Evolutionary conservation across 176 grass and related monocot species (phyloP).

Genomic region (Urochloa ruziziensis): DNA sequence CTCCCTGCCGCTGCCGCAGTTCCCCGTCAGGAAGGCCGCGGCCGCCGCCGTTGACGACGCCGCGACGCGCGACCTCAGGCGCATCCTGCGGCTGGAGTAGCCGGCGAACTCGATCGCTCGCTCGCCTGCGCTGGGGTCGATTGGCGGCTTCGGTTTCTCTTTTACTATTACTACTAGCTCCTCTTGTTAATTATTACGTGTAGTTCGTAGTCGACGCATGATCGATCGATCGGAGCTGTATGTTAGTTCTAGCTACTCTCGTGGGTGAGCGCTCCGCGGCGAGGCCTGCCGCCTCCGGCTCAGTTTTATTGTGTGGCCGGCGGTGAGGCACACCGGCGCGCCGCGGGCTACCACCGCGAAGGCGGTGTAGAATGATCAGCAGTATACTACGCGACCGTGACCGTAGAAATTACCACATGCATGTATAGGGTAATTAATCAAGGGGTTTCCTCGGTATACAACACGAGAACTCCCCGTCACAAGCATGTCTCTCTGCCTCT

Average conservation of each 20-base stretch:
- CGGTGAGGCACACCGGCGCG: neutral
- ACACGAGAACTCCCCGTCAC: too few species aligned
- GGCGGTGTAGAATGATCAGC: conserved; percentile 28
- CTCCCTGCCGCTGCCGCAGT: conserved; percentile 54
- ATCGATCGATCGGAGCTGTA: neutral
- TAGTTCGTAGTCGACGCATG: neutral
- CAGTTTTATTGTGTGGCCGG: conserved; percentile 57
- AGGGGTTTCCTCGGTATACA: neutral
- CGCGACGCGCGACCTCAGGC: conserved; percentile 40
- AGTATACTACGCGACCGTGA: neutral
- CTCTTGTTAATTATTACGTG: too few species aligned
- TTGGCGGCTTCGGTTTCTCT: neutral
- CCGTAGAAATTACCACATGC: neutral
- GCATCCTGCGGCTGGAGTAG: conserved; percentile 39
- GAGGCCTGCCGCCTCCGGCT: conserved; percentile 14
- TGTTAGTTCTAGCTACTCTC: conserved; percentile 18
- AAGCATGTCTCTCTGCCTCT: neutral
- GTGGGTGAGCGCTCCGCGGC: neutral
- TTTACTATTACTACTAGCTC: too few species aligned
- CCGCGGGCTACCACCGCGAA: neutral
- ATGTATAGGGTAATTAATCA: neutral
- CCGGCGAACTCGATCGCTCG: too few species aligned
- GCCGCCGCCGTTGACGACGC: neutral
- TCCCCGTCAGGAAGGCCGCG: conserved; percentile 23
- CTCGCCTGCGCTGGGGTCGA: neutral